These are phyloP conservation scores for Mycena rebaudengoi DNA, from an alignment of 768 basidiomycete genomes.

Conservation along the genomic window DNA sequence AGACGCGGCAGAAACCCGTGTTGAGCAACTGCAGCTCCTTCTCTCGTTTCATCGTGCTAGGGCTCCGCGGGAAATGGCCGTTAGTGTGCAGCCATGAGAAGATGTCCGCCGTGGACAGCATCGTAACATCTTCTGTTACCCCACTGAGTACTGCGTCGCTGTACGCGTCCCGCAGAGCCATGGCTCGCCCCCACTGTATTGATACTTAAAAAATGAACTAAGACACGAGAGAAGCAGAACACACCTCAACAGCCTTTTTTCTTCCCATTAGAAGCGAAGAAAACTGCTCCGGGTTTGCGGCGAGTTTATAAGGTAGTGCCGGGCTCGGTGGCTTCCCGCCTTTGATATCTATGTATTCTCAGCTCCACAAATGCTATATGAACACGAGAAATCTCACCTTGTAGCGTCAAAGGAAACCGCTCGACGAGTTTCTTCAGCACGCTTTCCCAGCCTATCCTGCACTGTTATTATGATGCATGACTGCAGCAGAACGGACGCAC, in stretches of 20 bases:
- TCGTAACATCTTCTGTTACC: slow-evolving; percentile 26
- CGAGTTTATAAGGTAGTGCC: slow-evolving; percentile 51
- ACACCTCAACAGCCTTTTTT: slow-evolving; percentile 61
- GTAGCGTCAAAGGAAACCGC: slow-evolving; percentile 53
- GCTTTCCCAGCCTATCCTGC: slow-evolving; percentile 32
- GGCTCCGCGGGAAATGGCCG: slow-evolving; percentile 41
- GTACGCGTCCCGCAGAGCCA: slow-evolving; percentile 54
- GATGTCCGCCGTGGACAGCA: slow-evolving; percentile 53
- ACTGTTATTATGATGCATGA: background rate
- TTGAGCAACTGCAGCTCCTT: slow-evolving; percentile 19
- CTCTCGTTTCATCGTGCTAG: slow-evolving; percentile 16
- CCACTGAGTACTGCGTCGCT: slow-evolving; percentile 26
- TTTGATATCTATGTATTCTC: slow-evolving; percentile 34
- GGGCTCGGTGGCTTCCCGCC: slow-evolving; percentile 30
- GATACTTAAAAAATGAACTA: too few relatives aligned
- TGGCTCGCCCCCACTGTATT: slow-evolving; percentile 57
- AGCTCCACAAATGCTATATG: background rate
- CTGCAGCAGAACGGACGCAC: background rate
- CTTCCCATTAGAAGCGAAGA: slow-evolving; percentile 50
- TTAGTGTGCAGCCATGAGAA: slow-evolving; percentile 55
- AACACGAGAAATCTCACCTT: slow-evolving; percentile 41
- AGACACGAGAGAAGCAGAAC: background rate
- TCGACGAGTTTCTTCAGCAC: slow-evolving; percentile 43
- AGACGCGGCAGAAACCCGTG: slow-evolving; percentile 41
- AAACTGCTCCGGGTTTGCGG: slow-evolving; percentile 43